Conservation (phyloP, 768 basidiomycete genomes). For the Cyathus striatus region DNA sequence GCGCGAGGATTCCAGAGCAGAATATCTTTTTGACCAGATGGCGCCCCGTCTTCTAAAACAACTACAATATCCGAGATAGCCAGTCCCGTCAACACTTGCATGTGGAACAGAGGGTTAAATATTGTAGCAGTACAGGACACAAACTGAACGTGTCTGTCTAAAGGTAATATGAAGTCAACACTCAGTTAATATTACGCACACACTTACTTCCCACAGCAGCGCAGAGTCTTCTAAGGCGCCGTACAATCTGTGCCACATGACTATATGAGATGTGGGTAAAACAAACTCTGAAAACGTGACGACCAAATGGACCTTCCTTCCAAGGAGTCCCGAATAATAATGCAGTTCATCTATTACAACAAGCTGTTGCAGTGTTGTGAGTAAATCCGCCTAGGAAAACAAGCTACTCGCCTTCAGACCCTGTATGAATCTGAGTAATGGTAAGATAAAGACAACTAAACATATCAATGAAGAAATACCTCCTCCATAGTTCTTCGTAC, state of each 20-base stretch:
- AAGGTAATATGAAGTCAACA: not conserved
- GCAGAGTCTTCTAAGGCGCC: constrained; percentile 72
- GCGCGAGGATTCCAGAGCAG: constrained; percentile 68
- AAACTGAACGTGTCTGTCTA: constrained; percentile 56
- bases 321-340: constrained; percentile 77
- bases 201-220: constrained; percentile 70
- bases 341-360: constrained; percentile 85
- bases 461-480: constrained; percentile 27
- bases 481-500: constrained; percentile 80
- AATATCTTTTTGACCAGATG: constrained; percentile 75
- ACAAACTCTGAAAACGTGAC: no score
- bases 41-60: constrained; percentile 78
- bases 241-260: constrained; percentile 76
- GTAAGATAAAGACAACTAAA: constrained; percentile 3
- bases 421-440: constrained; percentile 56
- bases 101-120: constrained; percentile 67
- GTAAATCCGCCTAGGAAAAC: not conserved
- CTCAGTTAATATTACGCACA: not conserved
- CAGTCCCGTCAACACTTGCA: constrained; percentile 72
- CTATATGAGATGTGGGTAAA: constrained; percentile 26
- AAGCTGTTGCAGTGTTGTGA: constrained; percentile 26
- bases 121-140: constrained; percentile 91
- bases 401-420: constrained; percentile 46
- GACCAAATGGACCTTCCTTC: constrained; percentile 56
- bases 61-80: constrained; percentile 55